Base-by-base conservation (phyloP, 148 eudicot genomes). In the Selenicereus undatus region DNA sequence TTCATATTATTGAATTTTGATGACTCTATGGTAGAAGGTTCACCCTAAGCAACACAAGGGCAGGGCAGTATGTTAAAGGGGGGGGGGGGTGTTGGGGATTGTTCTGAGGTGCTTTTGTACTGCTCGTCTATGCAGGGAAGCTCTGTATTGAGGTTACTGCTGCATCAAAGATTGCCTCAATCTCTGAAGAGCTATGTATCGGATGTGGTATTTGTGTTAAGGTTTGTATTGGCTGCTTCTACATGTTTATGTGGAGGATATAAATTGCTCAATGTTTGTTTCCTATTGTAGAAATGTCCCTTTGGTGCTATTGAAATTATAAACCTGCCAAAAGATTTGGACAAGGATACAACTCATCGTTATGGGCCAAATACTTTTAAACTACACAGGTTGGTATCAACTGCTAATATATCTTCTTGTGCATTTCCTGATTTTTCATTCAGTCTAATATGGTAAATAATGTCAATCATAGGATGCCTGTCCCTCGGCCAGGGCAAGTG, bases 151-250 rank as follows among this genome's bases (percentile, higher is more conserved):
- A 65, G 30, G 70, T 65, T 11, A 65, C 27, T 26, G n/a, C 70
- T 65, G 70, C 70, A n/a, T n/a, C 70, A n/a, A 65, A 65, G 30
- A 65, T 65, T 7, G 27, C 70, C 24, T 17, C 30, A 26, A 65
- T 65, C 70, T 65, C 70, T 65, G 70, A 65, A 30, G 70, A 9
- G 70, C 70, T 65, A 26, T 65, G 70, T 65, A 65, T 65, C 7
- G 70, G 70, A 24, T 65, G 70, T 65, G 70, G 70, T n/a, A 65
- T 65, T 65, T 65, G 70, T 65, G 70, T 65, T 24, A 65, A 65
- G 70, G 70, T 65, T 5, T 65, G 70, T 65, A n/a, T 65, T 24
- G 8, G 10, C 27, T 65, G 70, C 30, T 65, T 65, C 29, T 54
- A 17, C 17, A 54, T 54, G 13, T 54, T 16, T 54, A 1, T 20